Percentiles rank a stretch among this genome's conserved stretches.
phyloP scores from a whole-genome alignment of 768 basidiomycete genomes.

The Trichaptum fuscoviolaceum region DNA sequence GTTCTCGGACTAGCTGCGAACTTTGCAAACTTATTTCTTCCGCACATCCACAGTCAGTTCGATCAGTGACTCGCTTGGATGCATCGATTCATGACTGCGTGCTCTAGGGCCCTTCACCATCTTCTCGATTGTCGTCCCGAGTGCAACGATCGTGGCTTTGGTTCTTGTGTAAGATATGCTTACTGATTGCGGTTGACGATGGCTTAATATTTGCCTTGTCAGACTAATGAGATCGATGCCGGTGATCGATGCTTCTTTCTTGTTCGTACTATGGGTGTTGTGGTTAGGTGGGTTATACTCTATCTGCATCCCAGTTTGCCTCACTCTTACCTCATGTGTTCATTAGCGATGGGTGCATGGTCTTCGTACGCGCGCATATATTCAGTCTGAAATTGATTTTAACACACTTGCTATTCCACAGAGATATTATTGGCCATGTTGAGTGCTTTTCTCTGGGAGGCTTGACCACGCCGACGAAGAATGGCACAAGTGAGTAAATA shows the following conservation, averaged over 20 bases:
- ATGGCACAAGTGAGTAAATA: conserved; percentile 49
- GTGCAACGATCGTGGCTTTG: conserved; percentile 59
- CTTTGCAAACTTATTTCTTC: conserved; percentile 64
- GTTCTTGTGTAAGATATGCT: conserved; percentile 45
- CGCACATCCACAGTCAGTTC: conserved; percentile 54
- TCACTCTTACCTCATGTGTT: conserved; percentile 9
- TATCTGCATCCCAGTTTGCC: not conserved
- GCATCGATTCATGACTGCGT: not conserved
- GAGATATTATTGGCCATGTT: conserved; percentile 62
- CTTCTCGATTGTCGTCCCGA: conserved; percentile 61
- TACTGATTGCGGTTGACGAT: not conserved
- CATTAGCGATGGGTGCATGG: conserved; percentile 70
- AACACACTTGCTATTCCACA: conserved; percentile 21
- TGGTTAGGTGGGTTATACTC: conserved; percentile 57
- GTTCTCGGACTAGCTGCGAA: conserved; percentile 60
- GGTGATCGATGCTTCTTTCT: conserved; percentile 47
- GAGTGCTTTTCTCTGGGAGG: conserved; percentile 53
- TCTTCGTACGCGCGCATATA: conserved; percentile 42
- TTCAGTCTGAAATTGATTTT: not conserved
- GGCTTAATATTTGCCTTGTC: conserved; percentile 12
- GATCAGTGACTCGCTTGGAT: not conserved
- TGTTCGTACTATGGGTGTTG: conserved; percentile 52
- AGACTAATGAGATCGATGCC: conserved; percentile 71
- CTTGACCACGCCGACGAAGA: conserved; percentile 42
- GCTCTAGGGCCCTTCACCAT: conserved; percentile 61